Evolutionary conservation across 2,329 filamentous ascomycete species (phyloP).

Genomic region (Triangularia verruculosa): DNA sequence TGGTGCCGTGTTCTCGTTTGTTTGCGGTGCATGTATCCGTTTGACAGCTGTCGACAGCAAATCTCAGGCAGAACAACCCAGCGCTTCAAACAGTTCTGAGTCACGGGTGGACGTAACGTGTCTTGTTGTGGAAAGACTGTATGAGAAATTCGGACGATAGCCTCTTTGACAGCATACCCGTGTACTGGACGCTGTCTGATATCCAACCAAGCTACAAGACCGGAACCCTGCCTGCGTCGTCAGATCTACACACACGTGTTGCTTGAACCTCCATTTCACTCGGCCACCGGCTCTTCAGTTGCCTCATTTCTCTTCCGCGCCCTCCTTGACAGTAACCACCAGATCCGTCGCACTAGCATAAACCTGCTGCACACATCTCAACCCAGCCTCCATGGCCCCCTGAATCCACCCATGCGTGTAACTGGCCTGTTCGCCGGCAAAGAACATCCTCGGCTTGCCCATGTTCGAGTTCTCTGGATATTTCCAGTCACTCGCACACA

Average conservation of each 20-base stretch:
- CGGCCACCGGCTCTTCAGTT: background rate
- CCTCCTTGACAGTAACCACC: background rate
- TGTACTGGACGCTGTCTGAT: too few species aligned
- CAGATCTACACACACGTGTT: too few species aligned
- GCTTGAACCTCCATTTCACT: background rate
- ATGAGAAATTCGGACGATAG: too few species aligned
- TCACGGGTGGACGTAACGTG: background rate
- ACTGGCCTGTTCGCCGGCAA: constrained; percentile 12
- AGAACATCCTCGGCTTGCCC: constrained; percentile 10
- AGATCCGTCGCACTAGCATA: background rate
- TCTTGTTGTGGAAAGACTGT: too few species aligned
- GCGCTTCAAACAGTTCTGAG: background rate
- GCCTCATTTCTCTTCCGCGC: background rate
- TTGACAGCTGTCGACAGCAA: background rate
- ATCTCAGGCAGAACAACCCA: background rate
- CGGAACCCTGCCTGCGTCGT: too few species aligned
- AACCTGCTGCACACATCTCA: constrained; percentile 9
- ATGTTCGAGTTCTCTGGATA: background rate
- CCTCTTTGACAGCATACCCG: too few species aligned
- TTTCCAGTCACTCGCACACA: constrained; percentile 13
- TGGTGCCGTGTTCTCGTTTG: background rate
- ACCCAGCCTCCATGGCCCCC: constrained; percentile 8
- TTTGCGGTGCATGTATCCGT: background rate
- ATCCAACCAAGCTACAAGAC: too few species aligned
- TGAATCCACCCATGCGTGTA: constrained; percentile 19